Evolutionary conservation across 805 yeast species (phyloP), one percentile per base, ranked within the genome.

Genomic region (Alloascoidea africana): DNA sequence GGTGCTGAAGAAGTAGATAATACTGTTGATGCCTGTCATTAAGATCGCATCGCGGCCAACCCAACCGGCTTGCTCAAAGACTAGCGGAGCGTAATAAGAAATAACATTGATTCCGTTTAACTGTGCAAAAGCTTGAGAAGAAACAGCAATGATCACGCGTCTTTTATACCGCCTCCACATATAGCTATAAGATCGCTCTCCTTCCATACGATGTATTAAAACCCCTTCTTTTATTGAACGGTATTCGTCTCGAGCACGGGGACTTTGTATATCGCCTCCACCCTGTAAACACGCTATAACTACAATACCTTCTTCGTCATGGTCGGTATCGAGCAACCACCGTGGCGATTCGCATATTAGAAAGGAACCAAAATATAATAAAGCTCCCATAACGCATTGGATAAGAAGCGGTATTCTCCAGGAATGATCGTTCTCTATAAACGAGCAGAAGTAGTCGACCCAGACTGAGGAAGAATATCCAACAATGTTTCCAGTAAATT

Each of bases 41-140:
- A 85, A 66, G 43, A 86, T 73, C 2, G 96, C 95, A 45, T 74
- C 72, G 42, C 94, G 65, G 17, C 96, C 96, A 4, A 68, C 58
- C 95, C 96, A 87, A 17, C 96, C 96, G 2, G 96, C 96, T 47
- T 82, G 82, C 54, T 87, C 96, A 56, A 86, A 87, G 36, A 86
- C 94, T 56, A 87, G 61, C 2, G 96, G 95, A 2, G 96, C 95
- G 59, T 86, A 86, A 58, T 87, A 87, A 1, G 93, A 77, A 39
- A 87, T 83, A 37, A 87, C 89, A 52, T 86, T 87, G 56, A 86
- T 87, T 49, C 96, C 96, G 54, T 86, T 82, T 54, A 87, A 63
- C 56, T 87, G 96, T 2, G 96, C 96, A 64, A 87, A 85, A 62
- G 84, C 73, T 53, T 83, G 94, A 2, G 94, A 79, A 27, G 85